These are phyloP conservation scores for Penicillium sp. DNA, from an alignment of 2,329 filamentous ascomycete genomes.

Conservation along the genomic window DNA sequence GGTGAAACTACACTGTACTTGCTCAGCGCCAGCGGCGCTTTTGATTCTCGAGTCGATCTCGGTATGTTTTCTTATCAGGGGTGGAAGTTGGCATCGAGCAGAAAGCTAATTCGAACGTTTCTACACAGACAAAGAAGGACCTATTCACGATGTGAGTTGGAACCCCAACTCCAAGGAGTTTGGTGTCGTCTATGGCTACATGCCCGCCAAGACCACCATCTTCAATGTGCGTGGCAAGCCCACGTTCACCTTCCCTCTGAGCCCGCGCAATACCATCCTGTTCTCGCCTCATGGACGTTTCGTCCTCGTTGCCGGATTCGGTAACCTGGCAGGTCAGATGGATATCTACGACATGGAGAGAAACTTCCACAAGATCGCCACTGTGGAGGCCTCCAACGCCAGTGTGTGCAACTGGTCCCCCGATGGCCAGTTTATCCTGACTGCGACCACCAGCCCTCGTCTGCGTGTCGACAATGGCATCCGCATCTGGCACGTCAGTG, in stretches of 20 bases:
- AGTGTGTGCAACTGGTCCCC: constrained; percentile 98
- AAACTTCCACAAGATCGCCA: constrained; percentile 88
- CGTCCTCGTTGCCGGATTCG: constrained; percentile 91
- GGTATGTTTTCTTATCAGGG: constrained; percentile 43
- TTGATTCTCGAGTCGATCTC: constrained; percentile 86
- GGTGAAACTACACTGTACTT: constrained; percentile 97
- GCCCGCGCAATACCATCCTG: constrained; percentile 88
- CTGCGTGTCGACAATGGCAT: constrained; percentile 96
- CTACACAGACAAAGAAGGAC: constrained; percentile 82
- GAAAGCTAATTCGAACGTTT: constrained; percentile 10
- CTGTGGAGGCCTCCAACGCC: constrained; percentile 92
- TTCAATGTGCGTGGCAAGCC: constrained; percentile 87
- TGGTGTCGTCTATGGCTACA: constrained; percentile 95
- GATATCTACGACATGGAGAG: constrained; percentile 96
- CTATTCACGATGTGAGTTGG: constrained; percentile 98
- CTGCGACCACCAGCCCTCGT: constrained; percentile 93
- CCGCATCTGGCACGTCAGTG: constrained; percentile 90
- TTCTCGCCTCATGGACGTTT: constrained; percentile 95
- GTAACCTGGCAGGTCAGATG: constrained; percentile 95
- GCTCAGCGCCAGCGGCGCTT: constrained; percentile 84
- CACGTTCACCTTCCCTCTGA: constrained; percentile 82
- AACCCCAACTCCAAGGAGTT: constrained; percentile 97
- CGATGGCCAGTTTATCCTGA: constrained; percentile 92
- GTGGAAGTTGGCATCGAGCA: no score
- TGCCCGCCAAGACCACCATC: constrained; percentile 98